phyloP scores from a whole-genome alignment of 768 basidiomycete species.

The Lyophyllum shimeji region DNA sequence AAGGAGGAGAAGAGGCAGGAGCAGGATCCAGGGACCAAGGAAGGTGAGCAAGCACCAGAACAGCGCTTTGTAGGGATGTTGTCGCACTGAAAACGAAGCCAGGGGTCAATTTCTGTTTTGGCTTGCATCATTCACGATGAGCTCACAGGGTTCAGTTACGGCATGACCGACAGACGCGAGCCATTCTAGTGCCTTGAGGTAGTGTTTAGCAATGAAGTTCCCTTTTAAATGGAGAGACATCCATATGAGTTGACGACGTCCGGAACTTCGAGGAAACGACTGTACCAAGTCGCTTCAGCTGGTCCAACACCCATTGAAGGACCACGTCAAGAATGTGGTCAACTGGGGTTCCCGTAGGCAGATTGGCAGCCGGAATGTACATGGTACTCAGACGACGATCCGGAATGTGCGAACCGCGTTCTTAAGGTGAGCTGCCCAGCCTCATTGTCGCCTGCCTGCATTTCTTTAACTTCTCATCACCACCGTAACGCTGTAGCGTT shows the following conservation, averaged over 20 bases:
- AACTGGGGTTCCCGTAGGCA: not conserved
- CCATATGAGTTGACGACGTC: not conserved
- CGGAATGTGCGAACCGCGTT: too few relatives aligned
- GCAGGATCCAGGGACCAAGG: slow-evolving; percentile 23
- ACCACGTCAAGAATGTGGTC: not conserved
- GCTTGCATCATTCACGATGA: not conserved
- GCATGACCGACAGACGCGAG: not conserved
- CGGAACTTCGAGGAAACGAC: too few relatives aligned
- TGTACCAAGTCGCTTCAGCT: not conserved
- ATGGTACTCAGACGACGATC: not conserved
- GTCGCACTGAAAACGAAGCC: slow-evolving; percentile 8
- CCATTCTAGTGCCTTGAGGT: not conserved
- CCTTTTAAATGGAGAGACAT: not conserved
- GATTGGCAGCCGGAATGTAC: not conserved
- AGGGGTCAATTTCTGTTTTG: not conserved
- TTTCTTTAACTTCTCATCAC: too few relatives aligned
- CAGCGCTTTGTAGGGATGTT: slow-evolving; percentile 15
- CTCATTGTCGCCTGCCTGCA: too few relatives aligned
- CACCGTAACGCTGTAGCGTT: too few relatives aligned
- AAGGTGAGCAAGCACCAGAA: slow-evolving; percentile 16
- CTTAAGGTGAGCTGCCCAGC: too few relatives aligned
- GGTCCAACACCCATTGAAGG: not conserved
- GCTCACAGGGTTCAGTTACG: slow-evolving; percentile 10
- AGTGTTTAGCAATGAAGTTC: not conserved
- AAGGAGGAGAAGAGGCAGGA: slow-evolving; percentile 21